Evolutionary conservation across 768 basidiomycete species (phyloP).

Genomic region (Macrolepiota albuminosa): DNA sequence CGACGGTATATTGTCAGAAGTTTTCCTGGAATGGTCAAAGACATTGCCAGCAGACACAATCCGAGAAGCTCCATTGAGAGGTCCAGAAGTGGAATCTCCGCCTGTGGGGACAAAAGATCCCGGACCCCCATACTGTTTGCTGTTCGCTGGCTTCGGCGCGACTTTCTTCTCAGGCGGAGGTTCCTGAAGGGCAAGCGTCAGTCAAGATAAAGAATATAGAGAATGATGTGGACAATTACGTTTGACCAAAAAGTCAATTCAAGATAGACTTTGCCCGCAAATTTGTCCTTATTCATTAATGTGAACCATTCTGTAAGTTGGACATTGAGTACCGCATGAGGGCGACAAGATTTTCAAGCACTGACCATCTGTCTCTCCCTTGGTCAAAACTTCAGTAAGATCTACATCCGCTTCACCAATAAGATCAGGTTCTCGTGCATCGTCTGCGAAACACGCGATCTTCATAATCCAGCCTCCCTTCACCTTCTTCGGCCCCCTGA

Average conservation of each 20-base stretch:
- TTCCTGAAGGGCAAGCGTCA: constrained; percentile 34
- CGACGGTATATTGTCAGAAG: constrained; percentile 53
- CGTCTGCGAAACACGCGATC: constrained; percentile 91
- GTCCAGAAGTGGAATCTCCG: constrained; percentile 26
- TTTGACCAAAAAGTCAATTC: constrained; percentile 98
- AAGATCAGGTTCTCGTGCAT: constrained; percentile 89
- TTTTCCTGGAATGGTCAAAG: constrained; percentile 33
- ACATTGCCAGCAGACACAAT: constrained; percentile 27
- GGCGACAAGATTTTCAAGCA: constrained; percentile 3
- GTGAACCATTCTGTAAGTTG: constrained; percentile 82
- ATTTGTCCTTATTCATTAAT: constrained; percentile 85
- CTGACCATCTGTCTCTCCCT: constrained; percentile 96
- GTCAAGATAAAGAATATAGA: not conserved
- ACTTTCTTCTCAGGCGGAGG: constrained; percentile 71
- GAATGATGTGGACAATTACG: constrained; percentile 42
- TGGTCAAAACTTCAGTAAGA: constrained; percentile 84
- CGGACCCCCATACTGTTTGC: constrained; percentile 70
- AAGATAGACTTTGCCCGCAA: constrained; percentile 92
- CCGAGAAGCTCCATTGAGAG: constrained; percentile 21
- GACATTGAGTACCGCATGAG: not conserved
- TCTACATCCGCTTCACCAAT: constrained; percentile 91
- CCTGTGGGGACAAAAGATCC: constrained; percentile 66
- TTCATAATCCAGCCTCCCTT: constrained; percentile 74
- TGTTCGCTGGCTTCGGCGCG: constrained; percentile 42
- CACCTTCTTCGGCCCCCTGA: constrained; percentile 42